Evolutionary conservation across 495 filamentous ascomycete species (phyloP).

Genomic region (Neurospora sp.): DNA sequence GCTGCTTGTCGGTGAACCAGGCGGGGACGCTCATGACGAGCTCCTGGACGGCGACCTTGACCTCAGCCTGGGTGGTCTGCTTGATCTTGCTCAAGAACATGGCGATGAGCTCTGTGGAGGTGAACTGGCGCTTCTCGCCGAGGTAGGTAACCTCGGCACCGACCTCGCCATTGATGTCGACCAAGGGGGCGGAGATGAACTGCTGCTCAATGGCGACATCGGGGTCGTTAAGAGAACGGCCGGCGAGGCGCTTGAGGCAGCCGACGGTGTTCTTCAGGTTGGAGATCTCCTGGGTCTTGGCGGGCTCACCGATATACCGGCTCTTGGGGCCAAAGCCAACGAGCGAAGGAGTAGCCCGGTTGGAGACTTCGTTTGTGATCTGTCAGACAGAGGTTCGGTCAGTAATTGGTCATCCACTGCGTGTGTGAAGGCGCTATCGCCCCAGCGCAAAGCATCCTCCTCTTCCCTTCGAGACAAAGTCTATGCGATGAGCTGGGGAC

Average conservation of each 20-base stretch:
- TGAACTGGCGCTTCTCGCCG: slow-evolving; percentile 89
- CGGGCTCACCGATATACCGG: slow-evolving; percentile 86
- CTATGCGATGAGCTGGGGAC: background rate
- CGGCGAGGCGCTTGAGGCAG: slow-evolving; percentile 84
- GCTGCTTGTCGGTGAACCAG: slow-evolving; percentile 96
- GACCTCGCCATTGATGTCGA: slow-evolving; percentile 87
- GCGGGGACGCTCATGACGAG: slow-evolving; percentile 88
- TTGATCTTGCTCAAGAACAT: slow-evolving; percentile 96
- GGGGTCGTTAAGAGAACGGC: slow-evolving; percentile 76
- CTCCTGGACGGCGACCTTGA: slow-evolving; percentile 90
- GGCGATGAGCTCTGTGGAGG: slow-evolving; percentile 78
- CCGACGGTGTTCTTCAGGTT: slow-evolving; percentile 98
- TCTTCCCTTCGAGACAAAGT: background rate
- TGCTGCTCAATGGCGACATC: slow-evolving; percentile 87
- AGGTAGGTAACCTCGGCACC: slow-evolving; percentile 91
- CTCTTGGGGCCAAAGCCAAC: slow-evolving; percentile 91
- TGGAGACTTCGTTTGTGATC: slow-evolving; percentile 99
- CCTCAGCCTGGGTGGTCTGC: slow-evolving; percentile 72
- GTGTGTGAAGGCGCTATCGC: background rate
- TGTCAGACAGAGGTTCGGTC: slow-evolving; percentile 22
- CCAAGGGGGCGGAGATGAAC: slow-evolving; percentile 76
- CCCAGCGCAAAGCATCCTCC: background rate
- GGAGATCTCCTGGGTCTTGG: slow-evolving; percentile 98
- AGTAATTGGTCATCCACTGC: background rate
- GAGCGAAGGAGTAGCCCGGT: slow-evolving; percentile 92